Conservation (phyloP, 1,139 yeast genomes). For the Hansenula lynferdii region DNA sequence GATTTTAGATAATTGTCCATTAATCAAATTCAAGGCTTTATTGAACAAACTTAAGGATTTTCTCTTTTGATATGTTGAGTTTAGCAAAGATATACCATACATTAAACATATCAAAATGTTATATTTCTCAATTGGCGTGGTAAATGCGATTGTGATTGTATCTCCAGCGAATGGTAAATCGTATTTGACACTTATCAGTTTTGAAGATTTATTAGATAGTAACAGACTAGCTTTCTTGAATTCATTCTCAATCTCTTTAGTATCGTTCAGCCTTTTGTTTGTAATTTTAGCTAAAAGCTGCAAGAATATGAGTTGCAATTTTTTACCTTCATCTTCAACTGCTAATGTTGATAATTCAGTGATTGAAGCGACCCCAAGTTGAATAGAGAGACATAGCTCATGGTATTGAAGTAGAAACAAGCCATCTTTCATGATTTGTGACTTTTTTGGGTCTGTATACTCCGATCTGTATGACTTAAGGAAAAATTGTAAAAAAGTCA, state of each 20-base stretch:
- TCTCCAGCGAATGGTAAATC: slow-evolving; percentile 3
- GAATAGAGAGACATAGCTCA: background rate
- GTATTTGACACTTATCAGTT: background rate
- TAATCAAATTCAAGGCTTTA: slow-evolving; percentile 4
- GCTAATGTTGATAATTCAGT: background rate
- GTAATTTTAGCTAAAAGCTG: background rate
- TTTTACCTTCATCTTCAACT: background rate
- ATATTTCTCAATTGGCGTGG: background rate
- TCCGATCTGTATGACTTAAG: too few relatives aligned
- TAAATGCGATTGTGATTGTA: background rate
- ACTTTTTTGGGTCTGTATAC: too few relatives aligned
- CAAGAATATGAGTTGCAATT: background rate
- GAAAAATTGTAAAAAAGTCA: slow-evolving; percentile 1
- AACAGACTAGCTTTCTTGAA: background rate
- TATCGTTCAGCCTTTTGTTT: background rate
- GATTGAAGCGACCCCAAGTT: background rate
- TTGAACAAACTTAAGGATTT: slow-evolving; percentile 11
- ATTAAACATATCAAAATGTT: slow-evolving; percentile 9
- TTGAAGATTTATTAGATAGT: background rate
- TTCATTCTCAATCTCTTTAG: background rate
- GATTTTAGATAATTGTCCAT: slow-evolving; percentile 1
- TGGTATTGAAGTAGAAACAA: background rate
- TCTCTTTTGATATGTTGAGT: slow-evolving; percentile 18
- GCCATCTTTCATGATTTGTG: slow-evolving; percentile 1
- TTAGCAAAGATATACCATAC: slow-evolving; percentile 10